A percentile compares a stretch with the other conserved stretches of the same genome.
Evolutionary conservation across 2,329 filamentous ascomycete genomes (phyloP).

Genomic region (Trichoderma sp.): DNA sequence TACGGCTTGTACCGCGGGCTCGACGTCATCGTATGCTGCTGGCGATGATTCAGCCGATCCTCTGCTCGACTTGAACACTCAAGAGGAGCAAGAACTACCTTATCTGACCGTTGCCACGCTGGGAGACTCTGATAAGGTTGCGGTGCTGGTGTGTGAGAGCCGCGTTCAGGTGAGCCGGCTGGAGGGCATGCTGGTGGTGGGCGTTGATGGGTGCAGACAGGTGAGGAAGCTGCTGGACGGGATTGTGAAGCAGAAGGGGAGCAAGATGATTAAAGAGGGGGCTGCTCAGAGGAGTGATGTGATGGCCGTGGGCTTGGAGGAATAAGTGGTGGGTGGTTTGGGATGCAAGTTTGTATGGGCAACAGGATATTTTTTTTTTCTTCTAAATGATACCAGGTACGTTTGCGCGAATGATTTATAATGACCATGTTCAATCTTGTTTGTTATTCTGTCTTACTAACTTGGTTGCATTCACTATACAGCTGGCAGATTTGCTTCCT

Average conservation of each 20-base stretch:
- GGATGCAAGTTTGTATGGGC: background rate
- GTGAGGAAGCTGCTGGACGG: constrained; percentile 77
- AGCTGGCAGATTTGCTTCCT: background rate
- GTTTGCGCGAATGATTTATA: background rate
- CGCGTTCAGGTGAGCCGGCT: constrained; percentile 76
- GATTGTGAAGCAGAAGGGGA: constrained; percentile 70
- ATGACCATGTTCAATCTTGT: background rate
- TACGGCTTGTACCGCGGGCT: constrained; percentile 81
- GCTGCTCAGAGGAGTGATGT: constrained; percentile 47
- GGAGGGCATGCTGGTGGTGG: constrained; percentile 91
- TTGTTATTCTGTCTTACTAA: constrained; percentile 5
- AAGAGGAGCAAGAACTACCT: constrained; percentile 85
- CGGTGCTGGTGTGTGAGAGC: constrained; percentile 80
- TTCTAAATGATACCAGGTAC: constrained; percentile 14
- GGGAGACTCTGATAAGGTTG: constrained; percentile 70
- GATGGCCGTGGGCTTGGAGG: constrained; percentile 52
- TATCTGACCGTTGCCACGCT: constrained; percentile 82
- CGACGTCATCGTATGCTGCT: constrained; percentile 62
- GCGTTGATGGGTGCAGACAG: constrained; percentile 86
- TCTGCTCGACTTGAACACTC: constrained; percentile 71
- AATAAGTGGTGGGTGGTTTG: constrained; percentile 20
- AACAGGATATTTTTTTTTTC: background rate
- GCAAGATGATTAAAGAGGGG: constrained; percentile 58
- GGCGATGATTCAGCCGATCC: constrained; percentile 71
- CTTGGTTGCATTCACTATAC: background rate